Conservation (phyloP, 306 rosid genomes). For the Purshia tridentata region DNA sequence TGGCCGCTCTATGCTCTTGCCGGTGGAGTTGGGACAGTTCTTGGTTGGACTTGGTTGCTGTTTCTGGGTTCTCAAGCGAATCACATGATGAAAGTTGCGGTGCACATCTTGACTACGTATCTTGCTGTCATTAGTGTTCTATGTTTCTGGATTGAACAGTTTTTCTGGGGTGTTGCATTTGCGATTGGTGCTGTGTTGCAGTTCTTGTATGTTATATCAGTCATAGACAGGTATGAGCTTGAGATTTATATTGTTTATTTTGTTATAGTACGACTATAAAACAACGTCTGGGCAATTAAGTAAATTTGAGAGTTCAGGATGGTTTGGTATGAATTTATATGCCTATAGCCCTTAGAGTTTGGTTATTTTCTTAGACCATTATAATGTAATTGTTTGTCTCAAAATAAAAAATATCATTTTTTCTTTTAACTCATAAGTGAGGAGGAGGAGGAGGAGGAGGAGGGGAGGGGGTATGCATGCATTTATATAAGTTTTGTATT, state of each 20-base stretch:
- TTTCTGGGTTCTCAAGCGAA: slow-evolving; percentile 67
- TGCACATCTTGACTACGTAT: slow-evolving; percentile 88
- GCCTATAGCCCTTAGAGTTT: not conserved
- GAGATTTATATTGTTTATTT: not conserved
- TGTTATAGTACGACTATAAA: not conserved
- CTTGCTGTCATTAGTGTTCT: slow-evolving; percentile 94
- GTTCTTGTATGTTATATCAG: slow-evolving; percentile 83
- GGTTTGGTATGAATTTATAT: slow-evolving; percentile 5
- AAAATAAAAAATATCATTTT: not conserved
- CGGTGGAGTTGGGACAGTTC: slow-evolving; percentile 68
- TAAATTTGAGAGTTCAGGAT: not conserved
- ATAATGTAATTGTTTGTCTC: not conserved
- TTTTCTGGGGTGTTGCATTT: slow-evolving; percentile 92
- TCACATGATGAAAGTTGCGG: slow-evolving; percentile 86
- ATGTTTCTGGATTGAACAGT: slow-evolving; percentile 81
- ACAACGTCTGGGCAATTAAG: not conserved
- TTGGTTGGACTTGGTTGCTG: slow-evolving; percentile 87
- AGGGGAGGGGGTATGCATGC: too few species aligned
- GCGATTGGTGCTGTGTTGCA: slow-evolving; percentile 76
- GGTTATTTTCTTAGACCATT: not conserved
- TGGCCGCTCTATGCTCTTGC: slow-evolving; percentile 92
- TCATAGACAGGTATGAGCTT: slow-evolving; percentile 69
- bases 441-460: too few species aligned
- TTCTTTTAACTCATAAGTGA: not conserved
- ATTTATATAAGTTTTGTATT: not conserved